A percentile compares a stretch with the other conserved stretches of the same genome.
Evolutionary conservation across 2,329 filamentous ascomycete species (phyloP).

Genomic region (Aureobasidium sp.): DNA sequence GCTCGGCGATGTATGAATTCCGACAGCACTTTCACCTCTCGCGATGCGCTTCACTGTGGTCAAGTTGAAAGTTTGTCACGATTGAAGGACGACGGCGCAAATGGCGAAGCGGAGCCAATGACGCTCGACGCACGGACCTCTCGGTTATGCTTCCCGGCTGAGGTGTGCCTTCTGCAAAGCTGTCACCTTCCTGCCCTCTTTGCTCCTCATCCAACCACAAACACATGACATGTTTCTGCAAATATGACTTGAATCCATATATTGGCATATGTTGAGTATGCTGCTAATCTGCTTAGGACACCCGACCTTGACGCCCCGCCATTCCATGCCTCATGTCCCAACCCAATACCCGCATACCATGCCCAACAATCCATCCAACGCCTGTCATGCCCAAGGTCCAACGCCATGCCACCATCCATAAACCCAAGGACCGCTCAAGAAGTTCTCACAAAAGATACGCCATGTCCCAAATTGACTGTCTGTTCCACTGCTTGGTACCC

Average conservation of each 20-base stretch:
- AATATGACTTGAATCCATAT: not conserved
- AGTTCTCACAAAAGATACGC: constrained; percentile 8
- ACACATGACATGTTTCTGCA: not conserved
- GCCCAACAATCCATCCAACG: not conserved
- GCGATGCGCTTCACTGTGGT: not conserved
- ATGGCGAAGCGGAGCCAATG: not conserved
- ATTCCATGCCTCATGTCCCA: not conserved
- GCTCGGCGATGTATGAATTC: not conserved
- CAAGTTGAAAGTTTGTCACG: not conserved
- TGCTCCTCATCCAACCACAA: not conserved
- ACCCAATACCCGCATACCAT: not conserved
- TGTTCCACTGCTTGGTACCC: constrained; percentile 8
- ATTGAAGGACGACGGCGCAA: not conserved
- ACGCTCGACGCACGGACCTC: not conserved
- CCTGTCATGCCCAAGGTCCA: not conserved
- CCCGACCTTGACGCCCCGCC: not conserved
- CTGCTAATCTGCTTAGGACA: not conserved
- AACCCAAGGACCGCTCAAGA: not conserved
- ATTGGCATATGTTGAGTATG: constrained; percentile 3
- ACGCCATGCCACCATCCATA: not conserved
- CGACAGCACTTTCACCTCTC: not conserved
- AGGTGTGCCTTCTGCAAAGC: not conserved
- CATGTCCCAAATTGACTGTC: constrained; percentile 13
- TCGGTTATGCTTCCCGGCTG: not conserved
- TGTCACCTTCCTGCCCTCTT: not conserved